Evolutionary conservation across 106 monocot genomes (phyloP).

Genomic region (Narthecium ossifragum): DNA sequence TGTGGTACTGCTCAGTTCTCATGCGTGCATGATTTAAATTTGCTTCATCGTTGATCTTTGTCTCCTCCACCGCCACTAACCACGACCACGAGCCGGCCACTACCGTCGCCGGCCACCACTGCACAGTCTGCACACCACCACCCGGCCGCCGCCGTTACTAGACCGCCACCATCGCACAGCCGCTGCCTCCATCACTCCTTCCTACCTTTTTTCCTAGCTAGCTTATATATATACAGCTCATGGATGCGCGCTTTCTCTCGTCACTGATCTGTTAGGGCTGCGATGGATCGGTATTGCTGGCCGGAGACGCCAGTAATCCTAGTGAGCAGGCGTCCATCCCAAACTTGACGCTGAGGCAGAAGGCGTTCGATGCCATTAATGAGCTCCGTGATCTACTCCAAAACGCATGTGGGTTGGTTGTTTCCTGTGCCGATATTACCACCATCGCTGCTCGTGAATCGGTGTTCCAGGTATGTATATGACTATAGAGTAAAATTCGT

Average conservation of each 20-base stretch:
- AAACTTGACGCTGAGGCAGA: conserved; percentile 33
- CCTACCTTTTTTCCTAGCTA: neutral
- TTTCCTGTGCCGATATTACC: conserved; percentile 29
- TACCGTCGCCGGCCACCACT: no score
- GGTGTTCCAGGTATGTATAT: conserved; percentile 16
- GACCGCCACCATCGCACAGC: no score
- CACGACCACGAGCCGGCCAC: no score
- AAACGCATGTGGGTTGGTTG: conserved; percentile 18
- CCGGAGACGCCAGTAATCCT: conserved; percentile 24
- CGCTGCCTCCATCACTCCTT: neutral
- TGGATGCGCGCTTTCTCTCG: neutral
- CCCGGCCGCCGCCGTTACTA: no score
- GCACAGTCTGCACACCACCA: no score
- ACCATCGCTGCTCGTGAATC: conserved; percentile 31
- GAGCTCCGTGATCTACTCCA: conserved; percentile 11
- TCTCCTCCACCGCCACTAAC: no score
- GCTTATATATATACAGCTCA: neutral
- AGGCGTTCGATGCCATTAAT: conserved; percentile 12
- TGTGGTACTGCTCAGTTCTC: no score
- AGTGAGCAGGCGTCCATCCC: conserved; percentile 37
- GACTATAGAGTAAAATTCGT: no score
- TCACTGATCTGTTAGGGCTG: conserved; percentile 31
- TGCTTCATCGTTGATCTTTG: no score
- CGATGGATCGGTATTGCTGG: conserved; percentile 47
- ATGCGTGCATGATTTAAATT: no score